phyloP scores from a whole-genome alignment of 805 yeast species.

The Ogataea paradorogensis region DNA sequence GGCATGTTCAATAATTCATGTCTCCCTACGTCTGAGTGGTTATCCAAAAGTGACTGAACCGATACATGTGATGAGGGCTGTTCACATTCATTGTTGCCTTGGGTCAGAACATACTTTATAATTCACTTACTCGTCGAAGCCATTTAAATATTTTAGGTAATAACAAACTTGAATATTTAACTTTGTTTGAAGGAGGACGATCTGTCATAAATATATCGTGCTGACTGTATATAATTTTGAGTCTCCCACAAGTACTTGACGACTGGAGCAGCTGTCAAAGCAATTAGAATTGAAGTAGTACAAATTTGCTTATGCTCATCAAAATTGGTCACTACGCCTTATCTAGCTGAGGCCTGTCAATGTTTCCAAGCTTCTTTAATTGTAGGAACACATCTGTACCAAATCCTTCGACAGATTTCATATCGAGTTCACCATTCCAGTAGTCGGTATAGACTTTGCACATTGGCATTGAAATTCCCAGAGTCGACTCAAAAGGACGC shows the following conservation, averaged over 20 bases:
- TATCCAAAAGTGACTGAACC: neutral
- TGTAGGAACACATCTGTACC: conserved; percentile 87
- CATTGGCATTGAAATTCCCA: conserved; percentile 91
- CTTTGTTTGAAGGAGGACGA: neutral
- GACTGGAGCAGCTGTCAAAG: neutral
- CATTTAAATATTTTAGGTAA: too few species aligned
- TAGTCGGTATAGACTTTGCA: conserved; percentile 91
- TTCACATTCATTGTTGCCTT: neutral
- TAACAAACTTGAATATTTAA: too few species aligned
- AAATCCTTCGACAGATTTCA: conserved; percentile 83
- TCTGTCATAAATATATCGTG: too few species aligned
- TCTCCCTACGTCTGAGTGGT: too few species aligned
- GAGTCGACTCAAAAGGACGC: conserved; percentile 68
- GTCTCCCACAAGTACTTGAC: too few species aligned
- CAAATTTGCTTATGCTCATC: too few species aligned
- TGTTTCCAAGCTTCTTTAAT: conserved; percentile 72
- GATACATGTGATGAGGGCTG: neutral
- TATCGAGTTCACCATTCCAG: conserved; percentile 89
- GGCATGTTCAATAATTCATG: too few species aligned
- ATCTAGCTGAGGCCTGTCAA: conserved; percentile 64
- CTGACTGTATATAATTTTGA: too few species aligned
- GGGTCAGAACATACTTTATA: neutral
- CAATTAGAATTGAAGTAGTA: neutral
- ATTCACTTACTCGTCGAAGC: neutral
- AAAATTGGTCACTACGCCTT: conserved; percentile 45